A percentile compares a stretch with the other conserved stretches of the same genome.
phyloP scores from a whole-genome alignment of 1,284 basidiomycete species.

The Fomitopsis pinicola region DNA sequence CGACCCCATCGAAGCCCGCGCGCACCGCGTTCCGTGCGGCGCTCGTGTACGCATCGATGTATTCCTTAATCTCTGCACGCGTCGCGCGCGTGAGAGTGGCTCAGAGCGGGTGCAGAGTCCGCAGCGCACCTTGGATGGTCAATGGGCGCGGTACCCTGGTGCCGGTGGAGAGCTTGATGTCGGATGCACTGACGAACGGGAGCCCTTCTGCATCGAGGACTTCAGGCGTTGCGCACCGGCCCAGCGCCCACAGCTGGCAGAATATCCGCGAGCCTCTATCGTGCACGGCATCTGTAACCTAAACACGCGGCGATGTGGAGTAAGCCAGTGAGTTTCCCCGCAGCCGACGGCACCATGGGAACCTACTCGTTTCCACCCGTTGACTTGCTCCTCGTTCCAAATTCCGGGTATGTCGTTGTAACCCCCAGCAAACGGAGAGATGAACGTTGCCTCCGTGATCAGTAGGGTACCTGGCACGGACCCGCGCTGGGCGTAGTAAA shows the following conservation, averaged over 20 bases:
- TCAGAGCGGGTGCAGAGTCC: too few species aligned
- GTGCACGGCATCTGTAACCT: slow-evolving; percentile 28
- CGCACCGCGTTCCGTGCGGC: slow-evolving; percentile 40
- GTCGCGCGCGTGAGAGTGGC: neutral
- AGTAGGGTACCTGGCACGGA: slow-evolving; percentile 40
- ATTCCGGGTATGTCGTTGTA: slow-evolving; percentile 37
- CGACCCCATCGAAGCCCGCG: slow-evolving; percentile 45
- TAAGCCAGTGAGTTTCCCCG: too few species aligned
- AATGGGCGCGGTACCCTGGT: slow-evolving; percentile 31
- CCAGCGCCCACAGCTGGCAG: slow-evolving; percentile 45
- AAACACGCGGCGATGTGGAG: neutral
- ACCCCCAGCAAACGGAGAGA: slow-evolving; percentile 36
- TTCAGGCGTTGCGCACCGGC: slow-evolving; percentile 31
- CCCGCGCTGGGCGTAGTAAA: slow-evolving; percentile 47
- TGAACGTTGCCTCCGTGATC: slow-evolving; percentile 44
- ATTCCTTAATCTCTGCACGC: slow-evolving; percentile 38
- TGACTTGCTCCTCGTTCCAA: slow-evolving; percentile 40
- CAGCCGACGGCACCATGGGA: too few species aligned
- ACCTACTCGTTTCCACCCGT: slow-evolving; percentile 42
- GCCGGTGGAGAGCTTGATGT: slow-evolving; percentile 33
- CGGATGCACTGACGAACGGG: slow-evolving; percentile 35
- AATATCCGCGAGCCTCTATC: slow-evolving; percentile 37
- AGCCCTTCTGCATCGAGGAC: slow-evolving; percentile 19
- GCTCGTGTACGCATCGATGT: slow-evolving; percentile 30
- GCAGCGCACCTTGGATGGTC: slow-evolving; percentile 24